Conservation (phyloP, 768 basidiomycete species). For the Phylloporus sp. region DNA sequence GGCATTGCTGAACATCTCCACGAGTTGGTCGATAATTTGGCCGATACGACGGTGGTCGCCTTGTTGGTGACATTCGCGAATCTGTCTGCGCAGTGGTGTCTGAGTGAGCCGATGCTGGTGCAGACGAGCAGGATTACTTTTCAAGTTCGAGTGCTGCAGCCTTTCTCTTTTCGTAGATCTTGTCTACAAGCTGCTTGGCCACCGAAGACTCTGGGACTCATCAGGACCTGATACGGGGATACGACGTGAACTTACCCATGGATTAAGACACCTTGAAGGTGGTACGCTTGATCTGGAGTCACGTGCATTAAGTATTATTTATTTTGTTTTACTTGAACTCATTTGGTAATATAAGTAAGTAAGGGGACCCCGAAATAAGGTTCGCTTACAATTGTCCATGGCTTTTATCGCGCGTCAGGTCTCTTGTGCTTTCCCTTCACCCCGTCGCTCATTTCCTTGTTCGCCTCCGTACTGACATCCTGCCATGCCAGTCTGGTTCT, state of each 20-base stretch:
- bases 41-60: conserved; percentile 78
- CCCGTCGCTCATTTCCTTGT: not conserved
- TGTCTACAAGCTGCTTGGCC: conserved; percentile 81
- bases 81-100: conserved; percentile 49
- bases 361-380: not conserved
- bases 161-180: conserved; percentile 96
- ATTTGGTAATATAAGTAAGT: no score
- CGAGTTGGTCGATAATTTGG: conserved; percentile 90
- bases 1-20: conserved; percentile 86
- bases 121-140: conserved; percentile 51
- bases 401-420: not conserved
- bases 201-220: conserved; percentile 58
- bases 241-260: conserved; percentile 18
- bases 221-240: not conserved
- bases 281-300: not conserved
- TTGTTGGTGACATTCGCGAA: conserved; percentile 81
- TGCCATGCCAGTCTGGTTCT: conserved; percentile 11
- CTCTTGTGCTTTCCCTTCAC: not conserved
- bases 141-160: conserved; percentile 93
- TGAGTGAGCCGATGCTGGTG: conserved; percentile 6
- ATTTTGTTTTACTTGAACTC: not conserved
- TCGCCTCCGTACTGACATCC: not conserved
- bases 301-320: not conserved
- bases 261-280: not conserved
- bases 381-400: not conserved